Evolutionary conservation across 768 basidiomycete genomes (phyloP).

Genomic region (Russula compacta): DNA sequence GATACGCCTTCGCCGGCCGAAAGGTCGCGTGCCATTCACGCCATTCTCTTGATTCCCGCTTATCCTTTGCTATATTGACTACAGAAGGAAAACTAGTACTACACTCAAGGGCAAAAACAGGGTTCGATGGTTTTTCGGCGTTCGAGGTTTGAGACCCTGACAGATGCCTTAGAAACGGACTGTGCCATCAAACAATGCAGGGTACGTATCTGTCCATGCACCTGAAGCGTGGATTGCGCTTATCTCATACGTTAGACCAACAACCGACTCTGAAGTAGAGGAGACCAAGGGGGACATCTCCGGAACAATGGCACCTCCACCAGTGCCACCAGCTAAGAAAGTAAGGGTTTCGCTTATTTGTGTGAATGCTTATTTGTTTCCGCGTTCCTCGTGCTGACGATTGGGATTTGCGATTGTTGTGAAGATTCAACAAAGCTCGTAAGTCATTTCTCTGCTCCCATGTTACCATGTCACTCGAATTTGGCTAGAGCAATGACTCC

Average conservation of each 20-base stretch:
- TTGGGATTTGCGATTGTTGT: not conserved
- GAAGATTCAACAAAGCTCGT: constrained; percentile 7
- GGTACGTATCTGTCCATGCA: not conserved
- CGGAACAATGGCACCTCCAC: constrained; percentile 7
- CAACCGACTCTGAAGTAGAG: constrained; percentile 8
- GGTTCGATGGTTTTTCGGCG: constrained; percentile 2
- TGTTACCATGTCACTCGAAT: not conserved
- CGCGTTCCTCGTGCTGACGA: not conserved
- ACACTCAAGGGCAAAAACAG: constrained; percentile 7
- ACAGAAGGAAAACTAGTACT: not conserved
- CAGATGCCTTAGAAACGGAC: not conserved
- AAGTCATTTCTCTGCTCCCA: not conserved
- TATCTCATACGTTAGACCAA: not conserved
- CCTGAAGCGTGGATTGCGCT: not conserved
- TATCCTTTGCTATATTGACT: not conserved
- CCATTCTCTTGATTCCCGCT: not conserved
- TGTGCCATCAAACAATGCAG: constrained; percentile 1
- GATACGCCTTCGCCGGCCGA: constrained; percentile 12
- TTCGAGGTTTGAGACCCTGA: constrained; percentile 1
- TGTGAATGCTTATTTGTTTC: not conserved
- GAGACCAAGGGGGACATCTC: not conserved
- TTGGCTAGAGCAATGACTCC: not conserved
- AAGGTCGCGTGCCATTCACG: constrained; percentile 9
- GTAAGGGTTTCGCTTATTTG: constrained; percentile 1
- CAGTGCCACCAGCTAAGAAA: constrained; percentile 10